A percentile compares a stretch with the other conserved stretches of the same genome.
phyloP scores from a whole-genome alignment of 2,329 filamentous ascomycete genomes.

The Apiospora arundinis region DNA sequence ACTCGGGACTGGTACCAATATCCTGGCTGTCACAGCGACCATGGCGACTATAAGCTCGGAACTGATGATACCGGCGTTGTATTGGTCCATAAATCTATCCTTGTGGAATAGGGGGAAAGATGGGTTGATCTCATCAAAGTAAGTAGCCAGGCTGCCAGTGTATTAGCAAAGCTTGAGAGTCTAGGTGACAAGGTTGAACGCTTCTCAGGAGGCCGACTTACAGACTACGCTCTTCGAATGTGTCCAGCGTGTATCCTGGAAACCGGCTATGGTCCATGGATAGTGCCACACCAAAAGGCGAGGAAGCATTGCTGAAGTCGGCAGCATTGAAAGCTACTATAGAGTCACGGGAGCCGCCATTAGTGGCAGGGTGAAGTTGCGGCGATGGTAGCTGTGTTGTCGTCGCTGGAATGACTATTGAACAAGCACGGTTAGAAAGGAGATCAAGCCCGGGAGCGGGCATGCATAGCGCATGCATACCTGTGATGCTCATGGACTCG shows the following conservation, averaged over 20 bases:
- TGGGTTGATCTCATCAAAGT: constrained; percentile 40
- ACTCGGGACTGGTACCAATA: constrained; percentile 32
- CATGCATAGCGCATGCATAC: not conserved
- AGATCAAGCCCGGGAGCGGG: not conserved
- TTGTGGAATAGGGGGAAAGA: constrained; percentile 40
- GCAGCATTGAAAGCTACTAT: not conserved
- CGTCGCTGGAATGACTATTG: not conserved
- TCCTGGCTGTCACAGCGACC: constrained; percentile 37
- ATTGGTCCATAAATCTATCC: constrained; percentile 34
- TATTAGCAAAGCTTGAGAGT: not conserved
- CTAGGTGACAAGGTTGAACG: no score
- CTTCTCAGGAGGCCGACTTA: not conserved
- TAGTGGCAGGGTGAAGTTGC: not conserved
- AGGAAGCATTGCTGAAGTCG: not conserved
- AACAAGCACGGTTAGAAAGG: not conserved
- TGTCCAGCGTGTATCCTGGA: not conserved
- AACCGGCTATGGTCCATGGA: not conserved
- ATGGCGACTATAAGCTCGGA: constrained; percentile 36
- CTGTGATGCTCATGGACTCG: not conserved
- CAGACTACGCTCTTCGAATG: constrained; percentile 1
- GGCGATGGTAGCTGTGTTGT: not conserved
- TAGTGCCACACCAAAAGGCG: not conserved
- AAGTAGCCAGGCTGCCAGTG: constrained; percentile 32
- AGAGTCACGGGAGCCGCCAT: not conserved
- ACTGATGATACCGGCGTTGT: constrained; percentile 32